A percentile compares a stretch with the other conserved stretches of the same genome.
These are phyloP conservation scores for Insectozyma bohioensis DNA, from an alignment of 1,139 yeast genomes.

Conservation along the genomic window DNA sequence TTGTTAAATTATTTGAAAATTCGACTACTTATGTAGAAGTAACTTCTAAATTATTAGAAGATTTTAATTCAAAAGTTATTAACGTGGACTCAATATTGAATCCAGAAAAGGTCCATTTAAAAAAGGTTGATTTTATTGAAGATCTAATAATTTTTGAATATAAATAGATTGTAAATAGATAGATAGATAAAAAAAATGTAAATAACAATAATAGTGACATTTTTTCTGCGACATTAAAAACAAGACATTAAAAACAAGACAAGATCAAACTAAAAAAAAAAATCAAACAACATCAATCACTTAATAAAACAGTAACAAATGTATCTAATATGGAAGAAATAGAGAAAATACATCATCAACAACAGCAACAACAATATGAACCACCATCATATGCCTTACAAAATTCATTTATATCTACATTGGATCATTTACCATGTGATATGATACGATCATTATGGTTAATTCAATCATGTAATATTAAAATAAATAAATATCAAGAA, in stretches of 20 bases:
- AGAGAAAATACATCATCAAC: slow-evolving; percentile 1
- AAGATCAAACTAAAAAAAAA: too few relatives aligned
- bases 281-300: too few relatives aligned
- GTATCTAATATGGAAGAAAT: too few relatives aligned
- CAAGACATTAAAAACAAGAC: too few relatives aligned
- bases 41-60: slow-evolving; percentile 19
- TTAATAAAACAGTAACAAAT: too few relatives aligned
- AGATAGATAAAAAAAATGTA: neutral
- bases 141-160: neutral
- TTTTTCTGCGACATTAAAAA: too few relatives aligned
- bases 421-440: slow-evolving; percentile 50
- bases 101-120: slow-evolving; percentile 16
- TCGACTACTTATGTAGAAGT: too few relatives aligned
- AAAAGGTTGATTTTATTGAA: neutral
- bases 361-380: too few relatives aligned
- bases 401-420: slow-evolving; percentile 45
- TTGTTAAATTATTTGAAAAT: slow-evolving; percentile 30
- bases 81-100: slow-evolving; percentile 25
- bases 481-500: slow-evolving; percentile 23
- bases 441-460: slow-evolving; percentile 47
- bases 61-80: slow-evolving; percentile 20
- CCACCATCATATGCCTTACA: slow-evolving; percentile 12
- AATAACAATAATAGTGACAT: too few relatives aligned
- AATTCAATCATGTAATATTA: slow-evolving; percentile 40
- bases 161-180: neutral